Percentiles rank a stretch among this genome's conserved stretches.
Evolutionary conservation across 139 green algal species (phyloP).

Genomic region (Chlamydomonas schloesseri): DNA sequence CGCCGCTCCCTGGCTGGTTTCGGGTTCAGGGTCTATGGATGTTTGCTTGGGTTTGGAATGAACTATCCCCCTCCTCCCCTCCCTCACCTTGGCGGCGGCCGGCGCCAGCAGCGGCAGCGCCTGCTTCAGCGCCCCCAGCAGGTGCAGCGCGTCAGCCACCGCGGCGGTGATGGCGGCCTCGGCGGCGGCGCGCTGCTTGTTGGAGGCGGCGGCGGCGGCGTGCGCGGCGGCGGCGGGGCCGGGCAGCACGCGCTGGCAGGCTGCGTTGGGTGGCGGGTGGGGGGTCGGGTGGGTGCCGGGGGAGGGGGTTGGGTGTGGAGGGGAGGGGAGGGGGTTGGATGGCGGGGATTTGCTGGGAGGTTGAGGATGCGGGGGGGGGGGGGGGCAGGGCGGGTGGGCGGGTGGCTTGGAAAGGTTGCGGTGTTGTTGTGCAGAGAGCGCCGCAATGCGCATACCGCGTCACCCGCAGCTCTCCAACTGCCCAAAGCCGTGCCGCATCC

Average conservation of each 20-base stretch:
- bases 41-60: too few relatives aligned
- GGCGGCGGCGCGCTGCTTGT: constrained; percentile 79
- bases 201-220: constrained; percentile 76
- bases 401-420: too few relatives aligned
- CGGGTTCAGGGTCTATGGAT: too few relatives aligned
- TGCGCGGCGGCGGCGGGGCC: constrained; percentile 77
- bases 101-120: constrained; percentile 68
- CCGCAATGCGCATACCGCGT: too few relatives aligned
- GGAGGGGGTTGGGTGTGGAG: background rate
- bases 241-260: constrained; percentile 72
- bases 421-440: too few relatives aligned
- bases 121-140: constrained; percentile 79
- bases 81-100: constrained; percentile 25
- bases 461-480: too few relatives aligned
- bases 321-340: background rate
- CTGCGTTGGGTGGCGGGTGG: constrained; percentile 31
- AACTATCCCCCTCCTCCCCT: too few relatives aligned
- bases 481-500: too few relatives aligned
- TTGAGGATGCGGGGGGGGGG: background rate
- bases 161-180: constrained; percentile 81
- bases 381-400: too few relatives aligned
- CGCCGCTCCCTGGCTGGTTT: too few relatives aligned
- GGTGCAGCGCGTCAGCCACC: constrained; percentile 82
- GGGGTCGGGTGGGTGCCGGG: too few relatives aligned
- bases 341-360: background rate